phyloP scores from a whole-genome alignment of 176 grass and related monocot species.

The Eragrostis nindensis region DNA sequence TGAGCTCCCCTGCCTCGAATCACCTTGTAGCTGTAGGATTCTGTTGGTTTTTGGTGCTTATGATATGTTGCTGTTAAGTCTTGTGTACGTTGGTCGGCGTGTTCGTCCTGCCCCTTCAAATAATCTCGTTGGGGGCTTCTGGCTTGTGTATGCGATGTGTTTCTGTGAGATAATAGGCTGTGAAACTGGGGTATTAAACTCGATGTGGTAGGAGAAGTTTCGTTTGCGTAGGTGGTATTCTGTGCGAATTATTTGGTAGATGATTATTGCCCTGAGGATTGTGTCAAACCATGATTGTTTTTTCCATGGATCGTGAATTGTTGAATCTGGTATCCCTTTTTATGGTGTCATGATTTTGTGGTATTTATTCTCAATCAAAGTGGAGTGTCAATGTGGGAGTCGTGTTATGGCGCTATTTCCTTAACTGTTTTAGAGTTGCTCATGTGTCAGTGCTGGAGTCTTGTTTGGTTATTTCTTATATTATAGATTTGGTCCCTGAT shows the following conservation, averaged over 20 bases:
- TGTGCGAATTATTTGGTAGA: background rate
- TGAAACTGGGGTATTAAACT: background rate
- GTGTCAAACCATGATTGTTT: background rate
- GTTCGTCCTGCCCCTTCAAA: background rate
- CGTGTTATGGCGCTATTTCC: background rate
- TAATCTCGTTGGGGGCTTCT: background rate
- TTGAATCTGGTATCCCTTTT: constrained; percentile 7
- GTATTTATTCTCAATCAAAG: background rate
- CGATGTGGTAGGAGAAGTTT: background rate
- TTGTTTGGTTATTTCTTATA: constrained; percentile 2
- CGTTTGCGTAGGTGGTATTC: background rate
- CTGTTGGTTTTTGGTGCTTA: background rate
- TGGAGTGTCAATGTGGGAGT: too few species aligned
- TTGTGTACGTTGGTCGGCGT: background rate
- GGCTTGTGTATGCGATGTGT: background rate
- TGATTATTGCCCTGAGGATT: background rate
- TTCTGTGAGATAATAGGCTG: background rate
- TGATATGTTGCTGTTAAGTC: background rate
- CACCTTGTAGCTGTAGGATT: background rate
- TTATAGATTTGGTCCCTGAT: background rate
- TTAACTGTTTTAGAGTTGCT: background rate
- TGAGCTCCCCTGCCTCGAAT: constrained; percentile 38
- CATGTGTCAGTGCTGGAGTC: background rate
- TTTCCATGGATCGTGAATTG: background rate
- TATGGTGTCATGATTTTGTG: background rate